Conservation (phyloP, 2,329 filamentous ascomycete species). For the Arachnopeziza araneosa region DNA sequence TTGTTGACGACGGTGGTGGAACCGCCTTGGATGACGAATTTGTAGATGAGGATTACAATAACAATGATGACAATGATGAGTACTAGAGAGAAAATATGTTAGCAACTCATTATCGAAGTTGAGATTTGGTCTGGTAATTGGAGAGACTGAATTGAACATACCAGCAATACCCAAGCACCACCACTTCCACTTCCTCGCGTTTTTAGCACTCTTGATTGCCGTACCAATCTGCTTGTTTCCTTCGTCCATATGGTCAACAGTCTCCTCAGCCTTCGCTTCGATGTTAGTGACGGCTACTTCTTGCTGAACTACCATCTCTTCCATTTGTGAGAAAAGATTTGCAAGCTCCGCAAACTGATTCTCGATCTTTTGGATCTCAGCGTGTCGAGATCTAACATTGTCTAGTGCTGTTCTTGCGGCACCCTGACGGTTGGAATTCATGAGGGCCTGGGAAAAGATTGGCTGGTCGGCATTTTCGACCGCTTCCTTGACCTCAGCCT, state of each 20-base stretch:
- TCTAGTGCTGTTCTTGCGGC: slow-evolving; percentile 74
- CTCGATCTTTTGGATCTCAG: slow-evolving; percentile 88
- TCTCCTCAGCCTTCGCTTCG: slow-evolving; percentile 80
- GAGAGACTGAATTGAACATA: slow-evolving; percentile 24
- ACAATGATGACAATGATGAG: slow-evolving; percentile 48
- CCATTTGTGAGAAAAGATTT: slow-evolving; percentile 85
- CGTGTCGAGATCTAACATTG: slow-evolving; percentile 77
- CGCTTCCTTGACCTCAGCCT: slow-evolving; percentile 71
- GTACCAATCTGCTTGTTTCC: slow-evolving; percentile 77
- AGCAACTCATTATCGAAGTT: background rate
- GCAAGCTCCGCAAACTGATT: slow-evolving; percentile 81
- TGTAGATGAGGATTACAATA: slow-evolving; percentile 42
- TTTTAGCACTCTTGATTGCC: slow-evolving; percentile 75
- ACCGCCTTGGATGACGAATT: slow-evolving; percentile 35
- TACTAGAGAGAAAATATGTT: slow-evolving; percentile 32
- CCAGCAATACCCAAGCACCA: slow-evolving; percentile 76
- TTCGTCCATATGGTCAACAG: slow-evolving; percentile 76
- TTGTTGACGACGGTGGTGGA: slow-evolving; percentile 35
- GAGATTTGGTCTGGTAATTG: background rate
- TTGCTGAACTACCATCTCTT: slow-evolving; percentile 79
- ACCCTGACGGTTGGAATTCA: slow-evolving; percentile 74
- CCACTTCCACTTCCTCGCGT: slow-evolving; percentile 78
- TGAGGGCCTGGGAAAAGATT: slow-evolving; percentile 82
- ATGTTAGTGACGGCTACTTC: slow-evolving; percentile 75
- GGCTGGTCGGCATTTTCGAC: slow-evolving; percentile 67